Base-by-base conservation (phyloP, 192 early-diverging fungal species). In the Coemansia sp. region DNA sequence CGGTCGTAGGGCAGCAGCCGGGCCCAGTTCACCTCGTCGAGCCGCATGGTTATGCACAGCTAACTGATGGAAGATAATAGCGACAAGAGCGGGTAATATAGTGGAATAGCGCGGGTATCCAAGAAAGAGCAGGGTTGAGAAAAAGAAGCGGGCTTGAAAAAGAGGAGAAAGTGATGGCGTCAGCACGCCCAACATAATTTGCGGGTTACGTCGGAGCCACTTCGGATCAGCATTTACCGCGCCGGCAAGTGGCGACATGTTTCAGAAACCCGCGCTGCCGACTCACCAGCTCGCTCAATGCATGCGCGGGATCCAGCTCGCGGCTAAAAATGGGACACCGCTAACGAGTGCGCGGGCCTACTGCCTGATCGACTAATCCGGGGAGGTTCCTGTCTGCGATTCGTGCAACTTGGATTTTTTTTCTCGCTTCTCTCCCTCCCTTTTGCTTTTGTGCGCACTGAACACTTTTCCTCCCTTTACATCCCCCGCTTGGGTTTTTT, bases 21-120 rank as follows among this genome's bases (percentile, higher is more conserved):
- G 53, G 54, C 62, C 73, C 73, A 76, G 53, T 76, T 62, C 17
- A 69, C 58, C 38, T 76, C 66, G 25, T 69, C 62, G 50, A 69
- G 51, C 29, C 62, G 60, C 73, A 76, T 76, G 34, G 41, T 62
- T 56, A 30, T 57, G 34, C 38, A 39, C 40, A 44, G 52, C 27
- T 41, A 47, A n/a, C n/a, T n/a, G 32, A 29, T 42, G n/a, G 23
- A 27, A 42, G 32, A 32, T 27, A 45, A 58, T 48, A 38, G 34
- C 27, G 26, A 17, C n/a, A 25, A 49, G 36, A n/a, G 11, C n/a
- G n/a, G n/a, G n/a, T n/a, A 31, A 42, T 42, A 59, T 8, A 42
- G 39, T 45, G 39, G 29, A 34, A 22, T 53, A n/a, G n/a, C 46
- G 42, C 49, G 43, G 8, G 15, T 29, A 30, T 28, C 45, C 12